Evolutionary conservation across 805 yeast genomes (phyloP).

Genomic region (Suhomyces kilbournensis): DNA sequence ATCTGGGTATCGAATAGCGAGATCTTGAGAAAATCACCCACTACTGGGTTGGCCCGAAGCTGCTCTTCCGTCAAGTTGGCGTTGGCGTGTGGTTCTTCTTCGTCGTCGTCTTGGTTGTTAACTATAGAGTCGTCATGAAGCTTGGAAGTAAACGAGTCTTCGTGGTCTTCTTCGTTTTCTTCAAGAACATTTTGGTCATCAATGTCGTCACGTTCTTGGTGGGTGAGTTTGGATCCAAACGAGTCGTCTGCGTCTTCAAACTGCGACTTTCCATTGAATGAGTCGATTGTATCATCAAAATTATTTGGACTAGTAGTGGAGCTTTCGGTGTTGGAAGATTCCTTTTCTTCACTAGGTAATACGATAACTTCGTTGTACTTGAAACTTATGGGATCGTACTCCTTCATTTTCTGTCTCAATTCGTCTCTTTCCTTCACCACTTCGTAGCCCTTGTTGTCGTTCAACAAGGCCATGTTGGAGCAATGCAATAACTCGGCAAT

Average conservation of each 20-base stretch:
- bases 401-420: constrained; percentile 38
- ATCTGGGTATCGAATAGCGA: constrained; percentile 43
- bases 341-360: constrained; percentile 22
- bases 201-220: constrained; percentile 1
- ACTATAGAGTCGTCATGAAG: constrained; percentile 21
- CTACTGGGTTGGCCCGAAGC: constrained; percentile 40
- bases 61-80: constrained; percentile 43
- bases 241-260: constrained; percentile 13
- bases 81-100: constrained; percentile 43
- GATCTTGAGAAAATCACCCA: constrained; percentile 43
- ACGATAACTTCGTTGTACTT: constrained; percentile 44
- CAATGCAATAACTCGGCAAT: constrained; percentile 47
- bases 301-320: constrained; percentile 1
- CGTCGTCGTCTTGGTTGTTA: constrained; percentile 25
- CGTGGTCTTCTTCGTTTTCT: constrained; percentile 31
- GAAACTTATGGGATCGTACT: constrained; percentile 42
- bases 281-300: constrained; percentile 7
- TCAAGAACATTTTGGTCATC: constrained; percentile 14
- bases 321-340: constrained; percentile 1
- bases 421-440: constrained; percentile 39
- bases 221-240: constrained; percentile 17
- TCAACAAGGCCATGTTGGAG: constrained; percentile 45
- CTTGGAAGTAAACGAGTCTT: constrained; percentile 26
- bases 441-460: constrained; percentile 43
- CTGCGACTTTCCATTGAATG: constrained; percentile 25